phyloP scores from a whole-genome alignment of 257 asterid species.

The Knoxia roxburghii region DNA sequence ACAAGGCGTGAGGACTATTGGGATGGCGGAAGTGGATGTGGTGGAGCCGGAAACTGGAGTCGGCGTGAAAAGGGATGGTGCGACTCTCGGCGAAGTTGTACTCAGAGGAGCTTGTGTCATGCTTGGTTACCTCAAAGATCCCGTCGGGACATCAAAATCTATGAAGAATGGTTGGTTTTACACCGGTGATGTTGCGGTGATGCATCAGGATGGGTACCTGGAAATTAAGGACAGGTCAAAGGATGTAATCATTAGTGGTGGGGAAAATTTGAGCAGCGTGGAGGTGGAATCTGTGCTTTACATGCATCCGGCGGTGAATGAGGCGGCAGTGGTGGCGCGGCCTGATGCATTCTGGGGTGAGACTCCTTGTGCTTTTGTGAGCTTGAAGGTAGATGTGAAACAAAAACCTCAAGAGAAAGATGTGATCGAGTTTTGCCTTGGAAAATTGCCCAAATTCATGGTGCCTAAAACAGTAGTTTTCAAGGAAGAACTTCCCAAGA shows the following conservation, averaged over 20 bases:
- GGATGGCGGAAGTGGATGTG: conserved; percentile 54
- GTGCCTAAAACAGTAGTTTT: conserved; percentile 29
- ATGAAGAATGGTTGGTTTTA: conserved; percentile 25
- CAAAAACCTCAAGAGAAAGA: conserved; percentile 16
- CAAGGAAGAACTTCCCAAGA: conserved; percentile 23
- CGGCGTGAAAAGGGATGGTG: conserved; percentile 32
- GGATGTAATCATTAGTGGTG: conserved; percentile 27
- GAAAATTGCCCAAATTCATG: conserved; percentile 22
- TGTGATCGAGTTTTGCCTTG: conserved; percentile 15
- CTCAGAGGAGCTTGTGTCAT: conserved; percentile 19
- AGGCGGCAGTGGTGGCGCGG: conserved; percentile 31
- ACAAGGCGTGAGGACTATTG: conserved; percentile 59
- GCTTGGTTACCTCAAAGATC: conserved; percentile 26
- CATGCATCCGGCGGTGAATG: conserved; percentile 18
- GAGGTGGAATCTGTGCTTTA: conserved; percentile 30
- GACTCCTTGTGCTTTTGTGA: conserved; percentile 29
- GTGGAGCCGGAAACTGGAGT: conserved; percentile 40
- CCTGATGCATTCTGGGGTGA: conserved; percentile 29
- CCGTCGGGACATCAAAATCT: conserved; percentile 20
- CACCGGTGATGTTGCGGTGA: conserved; percentile 27
- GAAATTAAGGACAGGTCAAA: conserved; percentile 30
- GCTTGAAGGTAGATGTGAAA: conserved; percentile 6
- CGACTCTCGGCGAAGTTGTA: conserved; percentile 19
- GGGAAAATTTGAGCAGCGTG: conserved; percentile 30
- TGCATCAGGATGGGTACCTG: conserved; percentile 28